Conservation (phyloP, 225 moss, liverwort and hornwort genomes). For the Rhytidiadelphus loreus region DNA sequence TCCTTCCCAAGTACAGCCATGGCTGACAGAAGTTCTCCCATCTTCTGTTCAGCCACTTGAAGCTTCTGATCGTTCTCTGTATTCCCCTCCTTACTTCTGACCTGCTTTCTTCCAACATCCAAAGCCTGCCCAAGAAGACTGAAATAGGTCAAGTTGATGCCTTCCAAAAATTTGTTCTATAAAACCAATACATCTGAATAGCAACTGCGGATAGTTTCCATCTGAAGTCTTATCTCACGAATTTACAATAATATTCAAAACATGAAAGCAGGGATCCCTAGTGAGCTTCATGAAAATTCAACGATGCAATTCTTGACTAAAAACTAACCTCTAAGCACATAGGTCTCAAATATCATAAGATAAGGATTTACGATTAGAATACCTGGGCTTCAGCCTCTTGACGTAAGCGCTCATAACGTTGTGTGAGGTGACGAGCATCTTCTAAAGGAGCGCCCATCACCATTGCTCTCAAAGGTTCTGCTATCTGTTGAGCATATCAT, state of each 20-base stretch:
- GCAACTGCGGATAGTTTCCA: neutral
- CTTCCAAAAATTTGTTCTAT: neutral
- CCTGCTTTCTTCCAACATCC: conserved; percentile 84
- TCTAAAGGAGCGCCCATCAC: conserved; percentile 95
- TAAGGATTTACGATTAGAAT: neutral
- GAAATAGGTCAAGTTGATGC: neutral
- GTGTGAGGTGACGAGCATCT: conserved; percentile 89
- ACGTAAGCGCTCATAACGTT: conserved; percentile 91
- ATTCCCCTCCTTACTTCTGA: conserved; percentile 82
- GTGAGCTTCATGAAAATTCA: neutral
- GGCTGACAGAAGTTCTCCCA: conserved; percentile 80
- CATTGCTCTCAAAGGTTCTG: conserved; percentile 87
- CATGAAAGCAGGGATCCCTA: neutral
- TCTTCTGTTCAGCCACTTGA: conserved; percentile 80
- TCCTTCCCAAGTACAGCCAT: conserved; percentile 95
- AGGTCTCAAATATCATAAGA: neutral
- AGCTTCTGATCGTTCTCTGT: conserved; percentile 70
- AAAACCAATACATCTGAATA: neutral
- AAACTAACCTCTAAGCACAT: neutral
- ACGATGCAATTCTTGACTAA: neutral
- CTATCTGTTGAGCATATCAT: conserved; percentile 41
- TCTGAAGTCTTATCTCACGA: neutral
- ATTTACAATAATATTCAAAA: neutral
- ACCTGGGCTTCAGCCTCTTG: conserved; percentile 99
- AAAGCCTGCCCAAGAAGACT: conserved; percentile 42